Conservation (phyloP, 192 early-diverging fungal species). For the Geranomyces variabilis region DNA sequence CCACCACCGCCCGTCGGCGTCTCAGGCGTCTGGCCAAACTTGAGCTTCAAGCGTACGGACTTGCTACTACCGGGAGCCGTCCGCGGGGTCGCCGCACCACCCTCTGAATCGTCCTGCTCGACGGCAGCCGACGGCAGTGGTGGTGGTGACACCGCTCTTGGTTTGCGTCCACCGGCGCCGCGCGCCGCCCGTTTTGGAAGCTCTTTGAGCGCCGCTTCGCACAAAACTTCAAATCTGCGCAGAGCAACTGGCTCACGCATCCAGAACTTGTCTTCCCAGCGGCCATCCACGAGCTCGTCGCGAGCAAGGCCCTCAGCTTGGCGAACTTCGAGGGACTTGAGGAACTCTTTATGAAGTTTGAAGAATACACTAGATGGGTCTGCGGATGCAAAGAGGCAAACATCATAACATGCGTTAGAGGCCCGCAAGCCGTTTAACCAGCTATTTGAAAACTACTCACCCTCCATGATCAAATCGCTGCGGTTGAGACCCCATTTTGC, state of each 20-base stretch:
- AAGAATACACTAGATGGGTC: slow-evolving; percentile 49
- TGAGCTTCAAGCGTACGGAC: slow-evolving; percentile 32
- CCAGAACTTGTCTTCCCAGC: slow-evolving; percentile 56
- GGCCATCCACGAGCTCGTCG: slow-evolving; percentile 41
- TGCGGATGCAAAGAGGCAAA: slow-evolving; percentile 7
- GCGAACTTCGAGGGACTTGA: slow-evolving; percentile 37
- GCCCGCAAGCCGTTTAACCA: too few relatives aligned
- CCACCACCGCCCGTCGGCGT: slow-evolving; percentile 15
- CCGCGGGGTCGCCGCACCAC: neutral
- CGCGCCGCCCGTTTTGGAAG: neutral
- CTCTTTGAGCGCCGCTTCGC: slow-evolving; percentile 41
- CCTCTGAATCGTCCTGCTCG: slow-evolving; percentile 3
- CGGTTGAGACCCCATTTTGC: slow-evolving; percentile 71
- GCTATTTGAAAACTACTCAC: slow-evolving; percentile 34
- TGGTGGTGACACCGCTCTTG: slow-evolving; percentile 16
- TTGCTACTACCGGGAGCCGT: slow-evolving; percentile 18
- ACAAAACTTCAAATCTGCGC: slow-evolving; percentile 50
- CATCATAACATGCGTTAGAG: slow-evolving; percentile 3
- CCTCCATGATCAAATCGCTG: slow-evolving; percentile 68
- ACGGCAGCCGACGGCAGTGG: too few relatives aligned
- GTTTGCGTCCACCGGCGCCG: slow-evolving; percentile 12
- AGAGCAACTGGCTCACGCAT: slow-evolving; percentile 53
- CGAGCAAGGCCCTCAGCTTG: slow-evolving; percentile 9
- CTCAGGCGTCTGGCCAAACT: slow-evolving; percentile 17
- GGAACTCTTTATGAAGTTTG: slow-evolving; percentile 47